Evolutionary conservation across 768 basidiomycete species (phyloP), one percentile per base, ranked within the genome.

Genomic region (Leccinum subtestaceum): DNA sequence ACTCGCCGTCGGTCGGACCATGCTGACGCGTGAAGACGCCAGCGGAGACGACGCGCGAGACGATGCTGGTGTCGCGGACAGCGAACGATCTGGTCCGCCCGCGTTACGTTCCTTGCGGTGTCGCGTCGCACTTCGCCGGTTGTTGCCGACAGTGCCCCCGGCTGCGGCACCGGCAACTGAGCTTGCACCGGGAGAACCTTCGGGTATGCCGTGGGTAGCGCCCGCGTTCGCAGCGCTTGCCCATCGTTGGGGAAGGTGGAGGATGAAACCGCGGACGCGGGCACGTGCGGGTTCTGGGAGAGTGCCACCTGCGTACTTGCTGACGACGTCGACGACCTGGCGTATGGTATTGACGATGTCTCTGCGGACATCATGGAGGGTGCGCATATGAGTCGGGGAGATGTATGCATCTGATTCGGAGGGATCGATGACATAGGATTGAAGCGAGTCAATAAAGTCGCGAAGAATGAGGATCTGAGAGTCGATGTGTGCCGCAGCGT

Each of bases 341-440:
- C 91, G 84, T 56, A 96, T 86, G 29, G 94, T 96, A 47, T 88
- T 82, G n/a, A 95, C 89, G 36, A 96, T 84, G 67, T 95, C 92
- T 31, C 81, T 79, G 47, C 92, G 88, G 47, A 93, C 86, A 48
- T 85, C 80, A 0, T 83, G 78, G 25, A 96, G 79, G n/a, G 87
- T 89, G 38, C 80, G 86, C 72, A 84, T 78, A 62, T 82, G 89
- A 27, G 74, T 77, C 7, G 76, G 70, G 0, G 82, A 81, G 62
- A 73, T 64, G n/a, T 71, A 72, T n/a, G 70, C 52, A 32, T 76
- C 69, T 4, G 70, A 68, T 7, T 61, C 58, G 1, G 69, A 60
- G 5, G 74, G 43, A 46, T 64, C 63, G 3, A 57, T 21, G 60
- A 73, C 65, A 31, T 65, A 63, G 34, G 74, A 69, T 57, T 88